Percentiles rank a stretch among this genome's conserved stretches.
phyloP scores from a whole-genome alignment of 2,329 filamentous ascomycete species.

The Colletotrichum cuscutae region DNA sequence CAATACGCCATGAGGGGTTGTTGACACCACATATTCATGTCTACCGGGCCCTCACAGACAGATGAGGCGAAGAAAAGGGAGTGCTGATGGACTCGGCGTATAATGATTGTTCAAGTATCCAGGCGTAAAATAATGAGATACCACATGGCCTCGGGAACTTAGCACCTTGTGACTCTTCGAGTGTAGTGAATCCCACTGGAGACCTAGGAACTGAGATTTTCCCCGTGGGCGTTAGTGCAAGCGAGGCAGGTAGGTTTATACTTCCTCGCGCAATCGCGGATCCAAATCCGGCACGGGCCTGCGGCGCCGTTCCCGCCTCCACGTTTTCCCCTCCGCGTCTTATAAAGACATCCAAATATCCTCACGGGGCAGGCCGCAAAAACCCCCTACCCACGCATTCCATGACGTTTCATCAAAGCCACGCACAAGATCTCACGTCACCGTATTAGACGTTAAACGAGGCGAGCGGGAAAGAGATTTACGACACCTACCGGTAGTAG shows the following conservation, averaged over 20 bases:
- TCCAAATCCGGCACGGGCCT: background rate
- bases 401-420: background rate
- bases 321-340: background rate
- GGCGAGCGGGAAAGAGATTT: background rate
- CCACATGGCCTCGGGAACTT: background rate
- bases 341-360: no score
- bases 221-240: background rate
- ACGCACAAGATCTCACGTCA: background rate
- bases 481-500: no score
- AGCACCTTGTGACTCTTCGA: background rate
- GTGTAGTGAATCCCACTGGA: no score
- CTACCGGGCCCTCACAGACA: background rate
- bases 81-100: background rate
- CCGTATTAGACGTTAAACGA: background rate
- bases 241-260: background rate
- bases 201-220: no score
- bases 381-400: background rate
- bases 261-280: background rate
- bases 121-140: slow-evolving; percentile 4
- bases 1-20: background rate
- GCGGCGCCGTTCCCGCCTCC: background rate
- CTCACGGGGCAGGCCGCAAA: no score
- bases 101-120: background rate
- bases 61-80: background rate
- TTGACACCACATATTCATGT: no score